A percentile compares a stretch with the other conserved stretches of the same genome.
phyloP scores from a whole-genome alignment of 2,329 filamentous ascomycete species.

The Trichoderma cornu-damae region DNA sequence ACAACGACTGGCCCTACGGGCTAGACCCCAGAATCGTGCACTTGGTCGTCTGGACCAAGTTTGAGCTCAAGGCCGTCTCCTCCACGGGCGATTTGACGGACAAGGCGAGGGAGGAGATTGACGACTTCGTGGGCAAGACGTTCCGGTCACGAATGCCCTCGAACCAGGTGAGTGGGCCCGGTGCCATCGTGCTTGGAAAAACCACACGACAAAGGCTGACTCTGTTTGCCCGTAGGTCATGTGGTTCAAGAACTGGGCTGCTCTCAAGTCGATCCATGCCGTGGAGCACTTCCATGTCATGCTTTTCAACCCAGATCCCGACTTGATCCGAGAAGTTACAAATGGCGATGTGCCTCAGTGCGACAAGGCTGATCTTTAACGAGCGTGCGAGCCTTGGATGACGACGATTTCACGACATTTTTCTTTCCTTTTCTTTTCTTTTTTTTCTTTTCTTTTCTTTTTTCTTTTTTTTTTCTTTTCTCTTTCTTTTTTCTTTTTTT shows the following conservation, averaged over 20 bases:
- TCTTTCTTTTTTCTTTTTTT: background rate
- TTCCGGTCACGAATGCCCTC: slow-evolving; percentile 54
- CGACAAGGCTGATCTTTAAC: slow-evolving; percentile 33
- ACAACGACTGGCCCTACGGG: slow-evolving; percentile 94
- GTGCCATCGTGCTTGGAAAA: background rate
- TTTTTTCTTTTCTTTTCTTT: background rate
- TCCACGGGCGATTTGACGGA: slow-evolving; percentile 62
- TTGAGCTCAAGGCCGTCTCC: slow-evolving; percentile 65
- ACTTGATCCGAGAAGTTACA: slow-evolving; percentile 66
- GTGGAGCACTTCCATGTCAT: slow-evolving; percentile 96
- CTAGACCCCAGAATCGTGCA: slow-evolving; percentile 74
- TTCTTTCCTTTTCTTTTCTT: background rate
- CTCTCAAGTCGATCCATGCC: slow-evolving; percentile 76
- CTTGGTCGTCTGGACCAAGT: slow-evolving; percentile 91
- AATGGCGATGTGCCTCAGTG: slow-evolving; percentile 65
- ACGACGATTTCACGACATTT: background rate
- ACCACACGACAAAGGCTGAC: background rate
- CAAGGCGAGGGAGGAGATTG: slow-evolving; percentile 58
- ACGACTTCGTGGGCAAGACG: slow-evolving; percentile 61
- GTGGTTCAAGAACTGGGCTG: slow-evolving; percentile 71
- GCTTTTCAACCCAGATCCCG: slow-evolving; percentile 69
- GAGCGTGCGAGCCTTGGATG: background rate
- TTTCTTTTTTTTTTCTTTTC: background rate
- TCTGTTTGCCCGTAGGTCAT: slow-evolving; percentile 28
- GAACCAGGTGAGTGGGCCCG: slow-evolving; percentile 46